Percentiles rank a stretch among this genome's conserved stretches.
Evolutionary conservation across 2,329 filamentous ascomycete species (phyloP).

Genomic region (Aspergillus tamarii): DNA sequence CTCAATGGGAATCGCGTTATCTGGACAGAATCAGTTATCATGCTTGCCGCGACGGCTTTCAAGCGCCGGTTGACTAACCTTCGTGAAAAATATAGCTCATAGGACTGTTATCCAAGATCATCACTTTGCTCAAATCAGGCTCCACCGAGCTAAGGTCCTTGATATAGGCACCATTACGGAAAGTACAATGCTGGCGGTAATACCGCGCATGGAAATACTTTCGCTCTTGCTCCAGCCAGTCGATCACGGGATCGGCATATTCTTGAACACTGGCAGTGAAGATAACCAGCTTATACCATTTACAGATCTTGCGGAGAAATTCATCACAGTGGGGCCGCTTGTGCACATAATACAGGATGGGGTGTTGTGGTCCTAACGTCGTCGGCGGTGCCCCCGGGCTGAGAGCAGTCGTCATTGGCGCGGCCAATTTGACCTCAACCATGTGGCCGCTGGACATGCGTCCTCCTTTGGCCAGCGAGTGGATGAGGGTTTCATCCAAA

Average conservation of each 20-base stretch:
- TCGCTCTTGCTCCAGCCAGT: constrained; percentile 95
- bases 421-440: constrained; percentile 85
- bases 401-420: constrained; percentile 43
- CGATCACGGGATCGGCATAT: constrained; percentile 97
- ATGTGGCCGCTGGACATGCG: constrained; percentile 97
- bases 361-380: constrained; percentile 80
- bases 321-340: constrained; percentile 97
- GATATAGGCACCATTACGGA: constrained; percentile 93
- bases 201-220: constrained; percentile 95
- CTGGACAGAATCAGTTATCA: constrained; percentile 51
- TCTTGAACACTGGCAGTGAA: constrained; percentile 98
- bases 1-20: constrained; percentile 98
- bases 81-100: constrained; percentile 98
- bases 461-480: constrained; percentile 95
- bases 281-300: constrained; percentile 97
- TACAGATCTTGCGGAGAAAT: constrained; percentile 89
- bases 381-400: constrained; percentile 60
- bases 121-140: constrained; percentile 94
- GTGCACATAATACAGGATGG: constrained; percentile 97
- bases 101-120: constrained; percentile 98
- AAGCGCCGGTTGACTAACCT: constrained; percentile 61
- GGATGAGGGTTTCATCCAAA: constrained; percentile 95
- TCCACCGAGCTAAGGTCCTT: constrained; percentile 96
- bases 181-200: constrained; percentile 96
- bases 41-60: background rate